Base-by-base conservation (phyloP, 345 rosid genomes). In the Dipteronia sinensis region DNA sequence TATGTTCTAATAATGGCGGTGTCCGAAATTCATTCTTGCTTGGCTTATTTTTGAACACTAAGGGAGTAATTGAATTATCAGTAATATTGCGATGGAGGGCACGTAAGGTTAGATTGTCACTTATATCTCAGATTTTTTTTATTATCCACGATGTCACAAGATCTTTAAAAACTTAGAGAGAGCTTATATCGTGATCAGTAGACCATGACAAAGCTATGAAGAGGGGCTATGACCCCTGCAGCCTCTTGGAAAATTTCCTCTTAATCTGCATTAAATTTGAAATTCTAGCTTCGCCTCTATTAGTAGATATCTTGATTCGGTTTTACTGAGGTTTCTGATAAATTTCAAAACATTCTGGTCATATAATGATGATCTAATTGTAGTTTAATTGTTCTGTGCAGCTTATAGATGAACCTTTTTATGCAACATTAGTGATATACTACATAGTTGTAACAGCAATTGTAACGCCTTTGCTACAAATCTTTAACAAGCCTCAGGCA, bases 401-500 rank as follows among this genome's bases (percentile, higher is more conserved):
- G 85, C 7, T 15, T 11, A 11, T 81, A 17, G 74, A 81, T 46
- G 76, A 65, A 6, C 64, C 74, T 62, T n/a, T 46, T 6, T 78
- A 42, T 44, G 69, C 81, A 17, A 38, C 47, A n/a, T 44, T 83
- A 77, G 67, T 78, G 55, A 1, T 88, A 12, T 67, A 76, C 12
- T 12, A 75, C 38, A 31, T 78, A 66, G 44, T 68, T 12, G 55
- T 82, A 12, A 83, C 85, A 11, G 82, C 71, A 10, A 13, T 81
- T 19, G 44, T 44, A 6, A 72, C 58, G 4, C 76, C 79, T 15
- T 29, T 83, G 29, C 7, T 83, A 58, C 29, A 73, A 7, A 2
- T 34, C 65, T 65, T 72, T n/a, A 78, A 81, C 82, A 81, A 56
- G 58, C 77, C 86, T 67, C 61, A 73, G 7, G 49, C 11, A 5